Evolutionary conservation across 495 filamentous ascomycete species (phyloP).

Genomic region (Aspergillus hancockii): DNA sequence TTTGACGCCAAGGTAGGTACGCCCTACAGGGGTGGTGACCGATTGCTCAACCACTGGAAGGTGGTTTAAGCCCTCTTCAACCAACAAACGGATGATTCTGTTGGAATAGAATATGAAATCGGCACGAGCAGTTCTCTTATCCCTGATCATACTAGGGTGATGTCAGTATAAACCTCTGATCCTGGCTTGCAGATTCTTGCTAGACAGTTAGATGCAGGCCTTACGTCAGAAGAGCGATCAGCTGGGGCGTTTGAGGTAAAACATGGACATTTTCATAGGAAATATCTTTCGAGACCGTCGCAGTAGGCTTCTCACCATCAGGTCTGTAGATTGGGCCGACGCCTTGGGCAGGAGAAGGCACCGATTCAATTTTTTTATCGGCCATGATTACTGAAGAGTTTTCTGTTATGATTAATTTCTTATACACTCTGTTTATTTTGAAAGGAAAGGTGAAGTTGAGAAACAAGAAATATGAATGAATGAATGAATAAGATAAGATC

Average conservation of each 20-base stretch:
- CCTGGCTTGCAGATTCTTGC: background rate
- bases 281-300: slow-evolving; percentile 86
- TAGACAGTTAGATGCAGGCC: slow-evolving; percentile 26
- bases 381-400: background rate
- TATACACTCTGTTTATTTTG: background rate
- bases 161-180: slow-evolving; percentile 14
- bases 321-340: slow-evolving; percentile 80
- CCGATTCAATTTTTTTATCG: slow-evolving; percentile 19
- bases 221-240: slow-evolving; percentile 96
- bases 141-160: slow-evolving; percentile 81
- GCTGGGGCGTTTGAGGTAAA: slow-evolving; percentile 89
- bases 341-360: slow-evolving; percentile 62
- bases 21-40: slow-evolving; percentile 87
- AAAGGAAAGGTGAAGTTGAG: background rate
- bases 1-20: slow-evolving; percentile 84
- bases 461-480: background rate
- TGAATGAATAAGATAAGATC: background rate
- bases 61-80: slow-evolving; percentile 97
- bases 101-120: slow-evolving; percentile 99
- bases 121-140: slow-evolving; percentile 81
- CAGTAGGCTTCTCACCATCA: slow-evolving; percentile 77
- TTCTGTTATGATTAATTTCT: background rate
- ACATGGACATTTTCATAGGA: slow-evolving; percentile 84
- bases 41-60: slow-evolving; percentile 85
- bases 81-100: slow-evolving; percentile 94